Base-by-base conservation (phyloP, 768 basidiomycete species). In the Xerocomellus dryophilus region DNA sequence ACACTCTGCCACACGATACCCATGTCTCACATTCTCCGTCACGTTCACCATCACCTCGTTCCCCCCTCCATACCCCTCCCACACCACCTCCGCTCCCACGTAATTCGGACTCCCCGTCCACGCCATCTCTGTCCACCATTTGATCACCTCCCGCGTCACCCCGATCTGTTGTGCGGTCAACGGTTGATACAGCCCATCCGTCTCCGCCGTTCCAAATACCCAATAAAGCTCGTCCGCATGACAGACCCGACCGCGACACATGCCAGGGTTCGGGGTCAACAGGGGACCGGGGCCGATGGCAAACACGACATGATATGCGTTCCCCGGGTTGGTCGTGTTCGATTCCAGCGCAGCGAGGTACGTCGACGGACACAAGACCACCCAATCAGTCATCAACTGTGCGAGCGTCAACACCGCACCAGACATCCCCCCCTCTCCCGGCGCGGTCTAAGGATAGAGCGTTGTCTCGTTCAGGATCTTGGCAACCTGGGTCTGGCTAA, bases 161-260 rank as follows among this genome's bases (percentile, higher is more conserved):
- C 8, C 32, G 4, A 57, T 29, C 20, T 54, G 52, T 23, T 52
- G 15, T 1, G 8, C 15, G 3, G 45, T 54, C 21, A 63, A 35
- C 14, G 50, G 57, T 7, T 65, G 64, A 31, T 62, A 50, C n/a
- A 59, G 27, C 14, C 53, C 45, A 17, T 62, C 61, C 0, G 53
- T 60, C 31, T 58, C 35, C 12, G 50, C 59, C 34, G 44, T 63
- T 7, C 56, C 59, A 23, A 66, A 66, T 2, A 55, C 38, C 50
- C 34, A 66, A 34, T 58, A 63, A 6, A 65, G 55, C 14, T 65
- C 58, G 29, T 65, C 64, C 0, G 58, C 51, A 6, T 60, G 64
- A 23, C 64, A 62, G 7, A 57, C 60, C 2, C 32, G 63, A n/a
- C 53, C 53, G 0, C 15, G 47, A 41, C 62, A 65, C 21, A 14